Conservation (phyloP, 2,329 filamentous ascomycete species). For the Hypoxylon sp. region DNA sequence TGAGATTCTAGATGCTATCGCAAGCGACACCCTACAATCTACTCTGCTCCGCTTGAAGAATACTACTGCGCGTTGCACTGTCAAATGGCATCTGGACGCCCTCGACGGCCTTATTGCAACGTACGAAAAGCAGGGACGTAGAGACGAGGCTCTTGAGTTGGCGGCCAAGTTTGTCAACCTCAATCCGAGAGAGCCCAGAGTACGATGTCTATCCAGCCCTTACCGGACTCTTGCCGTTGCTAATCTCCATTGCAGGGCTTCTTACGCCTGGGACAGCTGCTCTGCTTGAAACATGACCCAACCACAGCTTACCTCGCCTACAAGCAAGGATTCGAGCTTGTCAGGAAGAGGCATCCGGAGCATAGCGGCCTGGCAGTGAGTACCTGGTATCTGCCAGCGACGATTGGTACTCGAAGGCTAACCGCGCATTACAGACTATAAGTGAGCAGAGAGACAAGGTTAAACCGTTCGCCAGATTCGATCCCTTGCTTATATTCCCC, state of each 20-base stretch:
- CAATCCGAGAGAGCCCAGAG: constrained; percentile 41
- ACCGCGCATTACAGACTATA: constrained; percentile 27
- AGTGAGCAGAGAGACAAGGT: constrained; percentile 33
- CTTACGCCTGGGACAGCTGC: constrained; percentile 42
- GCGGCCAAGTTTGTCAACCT: constrained; percentile 42
- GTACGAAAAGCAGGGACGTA: constrained; percentile 29
- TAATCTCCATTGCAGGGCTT: constrained; percentile 35
- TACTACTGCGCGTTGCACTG: constrained; percentile 37
- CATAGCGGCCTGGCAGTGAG: constrained; percentile 37
- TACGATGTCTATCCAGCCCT: constrained; percentile 6
- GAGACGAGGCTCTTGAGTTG: constrained; percentile 27
- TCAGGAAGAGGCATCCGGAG: constrained; percentile 36
- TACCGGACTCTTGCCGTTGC: neutral
- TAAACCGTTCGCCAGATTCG: constrained; percentile 22
- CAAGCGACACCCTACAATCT: constrained; percentile 27
- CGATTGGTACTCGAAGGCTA: neutral
- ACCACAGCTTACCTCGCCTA: constrained; percentile 36
- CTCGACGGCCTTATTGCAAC: constrained; percentile 40
- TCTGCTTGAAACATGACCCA: constrained; percentile 32
- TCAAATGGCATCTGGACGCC: constrained; percentile 36
- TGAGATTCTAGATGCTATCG: constrained; percentile 34
- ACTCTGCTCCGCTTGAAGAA: constrained; percentile 37
- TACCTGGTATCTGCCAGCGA: neutral
- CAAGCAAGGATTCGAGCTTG: constrained; percentile 39
- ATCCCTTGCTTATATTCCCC: constrained; percentile 39